Evolutionary conservation across 169 alveolate genomes (phyloP), one percentile per base, ranked within the genome.

Genomic region (Toxoplasma gondii): DNA sequence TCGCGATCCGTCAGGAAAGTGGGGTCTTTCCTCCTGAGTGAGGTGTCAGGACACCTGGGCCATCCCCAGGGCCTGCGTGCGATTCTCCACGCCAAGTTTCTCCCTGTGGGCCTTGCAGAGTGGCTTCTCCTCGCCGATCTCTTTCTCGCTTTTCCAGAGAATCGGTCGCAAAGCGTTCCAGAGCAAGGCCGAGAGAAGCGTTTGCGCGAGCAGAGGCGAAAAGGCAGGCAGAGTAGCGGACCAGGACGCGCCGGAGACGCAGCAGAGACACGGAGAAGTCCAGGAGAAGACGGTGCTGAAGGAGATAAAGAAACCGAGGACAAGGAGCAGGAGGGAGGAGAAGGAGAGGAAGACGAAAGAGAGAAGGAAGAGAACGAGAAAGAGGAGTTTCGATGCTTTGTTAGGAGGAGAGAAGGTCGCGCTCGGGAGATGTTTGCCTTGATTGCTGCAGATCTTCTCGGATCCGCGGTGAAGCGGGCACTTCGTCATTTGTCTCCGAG

Each of bases 31-130:
- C 90, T 82, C 7, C 53, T 44, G 41, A 39, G 44, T 10, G 90
- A 82, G 36, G 90, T 7, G 19, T 9, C 36, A 24, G 90, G 64
- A 4, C 67, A 36, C n/a, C 36, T 82, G 38, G 64, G 41, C 24
- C 67, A 38, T 31, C 64, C 90, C 4, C 69, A 38, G 67, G 64
- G 41, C 24, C 90, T 82, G 39, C 90, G 90, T 39, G 53, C 90
- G 22, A 31, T 43, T 7, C 90, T 82, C 54, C 90, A 82, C 39
- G 67, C 69, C 54, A 9, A 36, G 54, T 67, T 41, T 12, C 90
- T 82, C 43, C 90, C 90, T 31, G 67, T 82, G 24, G 29, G 36
- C 36, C 17, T 39, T 16, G 41, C 41, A 7, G 90, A 82, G 67
- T 82, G 90, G 58, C 64, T 82, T 16, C 0, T 82, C 69, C 90